Conservation (phyloP, 163 green algal genomes). For the Botryococcus braunii region DNA sequence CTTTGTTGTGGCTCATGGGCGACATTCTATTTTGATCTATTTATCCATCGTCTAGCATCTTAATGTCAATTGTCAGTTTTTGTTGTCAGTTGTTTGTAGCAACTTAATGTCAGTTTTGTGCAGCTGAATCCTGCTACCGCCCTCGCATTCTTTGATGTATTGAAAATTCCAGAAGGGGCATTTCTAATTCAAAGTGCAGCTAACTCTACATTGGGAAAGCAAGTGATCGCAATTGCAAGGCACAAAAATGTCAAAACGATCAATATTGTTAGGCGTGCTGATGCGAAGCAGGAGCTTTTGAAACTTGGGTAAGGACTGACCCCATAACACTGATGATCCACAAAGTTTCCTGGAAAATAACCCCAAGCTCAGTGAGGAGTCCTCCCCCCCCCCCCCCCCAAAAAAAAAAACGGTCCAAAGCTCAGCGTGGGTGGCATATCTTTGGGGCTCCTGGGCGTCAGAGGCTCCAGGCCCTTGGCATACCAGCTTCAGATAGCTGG, state of each 20-base stretch:
- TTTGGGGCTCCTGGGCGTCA: neutral
- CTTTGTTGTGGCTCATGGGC: too few relatives aligned
- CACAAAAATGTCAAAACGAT: slow-evolving; percentile 42
- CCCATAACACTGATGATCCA: neutral
- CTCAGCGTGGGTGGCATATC: neutral
- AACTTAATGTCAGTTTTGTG: too few relatives aligned
- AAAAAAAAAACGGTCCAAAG: too few relatives aligned
- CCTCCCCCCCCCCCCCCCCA: neutral
- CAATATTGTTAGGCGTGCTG: slow-evolving; percentile 35
- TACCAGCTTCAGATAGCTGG: neutral
- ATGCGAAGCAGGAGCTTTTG: slow-evolving; percentile 33
- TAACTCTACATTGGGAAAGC: slow-evolving; percentile 32
- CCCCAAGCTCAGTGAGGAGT: neutral
- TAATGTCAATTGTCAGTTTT: too few relatives aligned
- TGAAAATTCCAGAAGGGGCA: slow-evolving; percentile 33
- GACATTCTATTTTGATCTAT: too few relatives aligned
- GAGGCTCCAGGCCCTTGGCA: neutral
- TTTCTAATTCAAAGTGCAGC: slow-evolving; percentile 47
- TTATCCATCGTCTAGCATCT: too few relatives aligned
- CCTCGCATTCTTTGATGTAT: slow-evolving; percentile 31
- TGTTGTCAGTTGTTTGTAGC: too few relatives aligned
- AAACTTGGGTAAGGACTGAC: slow-evolving; percentile 13
- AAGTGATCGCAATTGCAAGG: slow-evolving; percentile 17
- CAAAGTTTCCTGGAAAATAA: neutral
- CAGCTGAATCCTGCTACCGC: too few relatives aligned